Percentiles rank a stretch among this genome's conserved stretches.
Conservation (phyloP, 495 filamentous ascomycete species). For the Neurospora sp. region DNA sequence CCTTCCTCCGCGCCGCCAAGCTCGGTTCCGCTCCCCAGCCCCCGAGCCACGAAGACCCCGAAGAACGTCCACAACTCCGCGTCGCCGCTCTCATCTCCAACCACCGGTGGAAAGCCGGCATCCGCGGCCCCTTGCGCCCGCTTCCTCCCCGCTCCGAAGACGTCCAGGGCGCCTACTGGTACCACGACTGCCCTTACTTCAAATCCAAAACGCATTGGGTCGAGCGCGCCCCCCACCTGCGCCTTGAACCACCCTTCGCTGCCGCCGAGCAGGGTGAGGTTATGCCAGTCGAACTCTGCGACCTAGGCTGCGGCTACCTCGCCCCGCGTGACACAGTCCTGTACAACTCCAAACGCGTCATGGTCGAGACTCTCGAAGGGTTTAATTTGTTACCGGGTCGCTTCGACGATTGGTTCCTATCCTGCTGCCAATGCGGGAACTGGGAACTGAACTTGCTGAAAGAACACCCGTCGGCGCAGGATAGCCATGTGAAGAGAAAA, state of each 20-base stretch:
- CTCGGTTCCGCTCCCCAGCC: background rate
- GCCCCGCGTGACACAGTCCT: background rate
- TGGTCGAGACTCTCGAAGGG: background rate
- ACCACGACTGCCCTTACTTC: background rate
- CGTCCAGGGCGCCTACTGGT: background rate
- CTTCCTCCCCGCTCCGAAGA: background rate
- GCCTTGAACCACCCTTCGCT: background rate
- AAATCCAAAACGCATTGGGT: background rate
- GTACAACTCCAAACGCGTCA: background rate
- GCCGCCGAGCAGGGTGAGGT: background rate
- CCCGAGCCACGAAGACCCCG: background rate
- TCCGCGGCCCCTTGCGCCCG: background rate
- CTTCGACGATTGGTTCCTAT: background rate
- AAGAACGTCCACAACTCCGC: background rate
- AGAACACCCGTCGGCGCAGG: background rate
- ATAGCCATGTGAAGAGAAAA: background rate
- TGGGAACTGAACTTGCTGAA: background rate
- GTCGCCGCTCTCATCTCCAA: background rate
- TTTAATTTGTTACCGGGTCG: background rate
- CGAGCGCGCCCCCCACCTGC: background rate
- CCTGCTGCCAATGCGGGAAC: background rate
- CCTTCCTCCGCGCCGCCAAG: background rate
- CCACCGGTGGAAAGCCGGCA: background rate
- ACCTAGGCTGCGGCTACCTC: background rate
- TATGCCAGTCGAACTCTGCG: background rate